phyloP scores from a whole-genome alignment of 2,329 filamentous ascomycete genomes.

The Trichoderma sp. region DNA sequence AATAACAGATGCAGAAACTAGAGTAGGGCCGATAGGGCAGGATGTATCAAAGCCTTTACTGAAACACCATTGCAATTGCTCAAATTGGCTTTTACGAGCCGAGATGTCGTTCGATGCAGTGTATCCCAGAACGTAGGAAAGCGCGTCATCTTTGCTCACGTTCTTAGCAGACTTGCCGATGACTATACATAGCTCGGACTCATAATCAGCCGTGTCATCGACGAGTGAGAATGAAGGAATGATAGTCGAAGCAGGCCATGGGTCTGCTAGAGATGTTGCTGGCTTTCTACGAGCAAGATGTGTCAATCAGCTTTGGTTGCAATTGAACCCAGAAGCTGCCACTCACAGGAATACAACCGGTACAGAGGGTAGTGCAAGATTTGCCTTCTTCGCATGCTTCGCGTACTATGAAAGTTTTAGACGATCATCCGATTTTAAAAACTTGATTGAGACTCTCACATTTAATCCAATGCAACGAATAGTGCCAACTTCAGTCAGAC shows the following conservation, averaged over 20 bases:
- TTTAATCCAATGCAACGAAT: constrained; percentile 1
- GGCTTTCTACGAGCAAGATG: neutral
- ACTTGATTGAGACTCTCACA: neutral
- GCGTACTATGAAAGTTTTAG: neutral
- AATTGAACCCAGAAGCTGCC: no score
- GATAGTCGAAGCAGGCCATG: neutral
- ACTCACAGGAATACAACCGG: neutral
- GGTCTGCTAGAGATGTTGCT: neutral
- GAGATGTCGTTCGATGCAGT: constrained; percentile 6
- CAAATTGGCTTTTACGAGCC: constrained; percentile 8
- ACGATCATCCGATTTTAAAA: no score
- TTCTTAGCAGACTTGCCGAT: constrained; percentile 8
- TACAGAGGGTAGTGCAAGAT: neutral
- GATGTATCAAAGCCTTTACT: constrained; percentile 6
- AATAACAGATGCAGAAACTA: neutral
- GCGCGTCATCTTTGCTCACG: neutral
- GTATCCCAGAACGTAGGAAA: neutral
- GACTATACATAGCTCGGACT: neutral
- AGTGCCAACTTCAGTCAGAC: neutral
- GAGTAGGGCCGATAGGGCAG: neutral
- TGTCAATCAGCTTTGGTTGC: neutral
- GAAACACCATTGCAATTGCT: constrained; percentile 5
- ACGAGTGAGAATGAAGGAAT: neutral
- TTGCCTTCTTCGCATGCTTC: neutral
- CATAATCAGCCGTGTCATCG: constrained; percentile 5